phyloP scores from a whole-genome alignment of 2,329 filamentous ascomycete species.

The Aspergillus sp. region DNA sequence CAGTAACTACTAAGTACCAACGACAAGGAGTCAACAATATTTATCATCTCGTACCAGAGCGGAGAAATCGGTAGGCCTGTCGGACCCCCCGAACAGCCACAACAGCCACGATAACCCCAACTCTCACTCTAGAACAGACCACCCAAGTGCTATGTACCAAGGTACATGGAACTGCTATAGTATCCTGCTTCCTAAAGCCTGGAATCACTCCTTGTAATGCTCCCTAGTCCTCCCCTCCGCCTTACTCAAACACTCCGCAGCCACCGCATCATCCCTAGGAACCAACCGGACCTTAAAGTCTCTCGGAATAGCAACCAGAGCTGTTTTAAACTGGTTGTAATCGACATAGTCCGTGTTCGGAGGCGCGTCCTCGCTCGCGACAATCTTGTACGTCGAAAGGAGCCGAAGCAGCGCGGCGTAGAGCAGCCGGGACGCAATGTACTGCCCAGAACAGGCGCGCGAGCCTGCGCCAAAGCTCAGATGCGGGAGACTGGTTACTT shows the following conservation, averaged over 20 bases:
- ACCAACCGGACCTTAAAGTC: slow-evolving; percentile 60
- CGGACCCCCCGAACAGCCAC: neutral
- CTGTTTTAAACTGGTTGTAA: slow-evolving; percentile 61
- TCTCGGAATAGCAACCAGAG: slow-evolving; percentile 59
- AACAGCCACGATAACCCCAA: no score
- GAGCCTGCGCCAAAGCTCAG: slow-evolving; percentile 59
- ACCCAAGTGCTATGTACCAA: no score
- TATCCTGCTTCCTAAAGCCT: no score
- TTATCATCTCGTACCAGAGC: no score
- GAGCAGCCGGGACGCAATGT: slow-evolving; percentile 58
- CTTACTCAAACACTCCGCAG: slow-evolving; percentile 42
- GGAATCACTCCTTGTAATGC: slow-evolving; percentile 45
- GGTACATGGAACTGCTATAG: no score
- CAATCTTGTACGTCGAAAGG: slow-evolving; percentile 55
- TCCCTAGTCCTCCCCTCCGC: slow-evolving; percentile 50
- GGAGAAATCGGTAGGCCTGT: neutral
- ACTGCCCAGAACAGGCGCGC: slow-evolving; percentile 58
- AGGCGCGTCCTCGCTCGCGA: slow-evolving; percentile 50
- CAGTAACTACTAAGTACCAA: no score
- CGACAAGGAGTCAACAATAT: no score
- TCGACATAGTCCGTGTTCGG: slow-evolving; percentile 64
- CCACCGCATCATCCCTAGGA: slow-evolving; percentile 46
- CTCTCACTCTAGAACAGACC: no score
- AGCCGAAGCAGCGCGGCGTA: slow-evolving; percentile 56
- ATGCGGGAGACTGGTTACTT: slow-evolving; percentile 51